Evolutionary conservation across 805 yeast species (phyloP), one percentile per base, ranked within the genome.

Genomic region (Zygotorulaspora chibaensis): DNA sequence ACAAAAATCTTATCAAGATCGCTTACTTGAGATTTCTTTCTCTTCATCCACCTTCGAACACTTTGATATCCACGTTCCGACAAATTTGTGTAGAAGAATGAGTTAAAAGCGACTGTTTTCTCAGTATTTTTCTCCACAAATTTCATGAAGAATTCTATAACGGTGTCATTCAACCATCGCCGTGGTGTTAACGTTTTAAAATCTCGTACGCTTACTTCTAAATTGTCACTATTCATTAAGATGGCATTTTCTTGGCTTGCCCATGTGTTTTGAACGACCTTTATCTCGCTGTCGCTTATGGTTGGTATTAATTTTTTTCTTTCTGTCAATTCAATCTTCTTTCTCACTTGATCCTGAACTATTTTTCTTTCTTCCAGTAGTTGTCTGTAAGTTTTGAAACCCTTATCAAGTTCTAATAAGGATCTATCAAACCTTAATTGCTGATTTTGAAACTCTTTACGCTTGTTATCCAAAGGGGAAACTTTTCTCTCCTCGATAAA

Each of bases 141-240:
- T 39, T 68, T 68, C 57, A 90, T 70, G 61, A 84, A 91, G 55
- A 81, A 83, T 59, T 93, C 98, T 47, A 93, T 90, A 3, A 93
- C 75, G 36, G 83, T 86, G 65, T 93, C 99, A 61, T 93, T 93
- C 26, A 93, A 73, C 99, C 99, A 93, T 33, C 74, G 67, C 4
- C 83, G 73, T 43, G 83, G 85, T 8, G 74, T 67, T 28, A 93
- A 69, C 0, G 96, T 88, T 37, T 74, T 72, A 45, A 91, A 64
- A 62, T 93, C 99, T 28, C 77, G 67, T 0, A 76, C 75, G 3
- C 68, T 67, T 2, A 90, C 75, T 40, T 85, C 91, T 35, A 90
- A 77, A 35, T 66, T 68, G 30, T 62, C 61, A 8, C 62, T 61
- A 23, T 62, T 63, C 17, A 59, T 53, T 1, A 62, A 46, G 1